Base-by-base conservation (phyloP, 2,329 filamentous ascomycete genomes). In the Sphaerostilbella broomeana region DNA sequence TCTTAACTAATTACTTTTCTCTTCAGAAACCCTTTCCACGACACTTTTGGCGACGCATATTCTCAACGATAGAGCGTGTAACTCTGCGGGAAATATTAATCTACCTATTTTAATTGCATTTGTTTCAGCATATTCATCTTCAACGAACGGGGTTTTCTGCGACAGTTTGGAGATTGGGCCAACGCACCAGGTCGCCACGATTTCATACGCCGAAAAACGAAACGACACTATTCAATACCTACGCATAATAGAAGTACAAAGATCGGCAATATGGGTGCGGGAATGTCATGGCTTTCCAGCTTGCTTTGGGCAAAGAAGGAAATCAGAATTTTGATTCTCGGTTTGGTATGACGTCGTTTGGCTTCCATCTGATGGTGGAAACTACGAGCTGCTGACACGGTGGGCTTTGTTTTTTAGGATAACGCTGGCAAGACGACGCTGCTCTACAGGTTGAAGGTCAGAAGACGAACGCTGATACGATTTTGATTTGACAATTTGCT, bases 391-490 rank as follows among this genome's bases (percentile, higher is more conserved):
- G 40, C 51, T 46, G 47, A 54, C 39, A 20, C 36, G 38, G 47
- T 38, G 21, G 38, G 35, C 39, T 42, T 22, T 26, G 22, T 97
- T n/a, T n/a, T n/a, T n/a, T 26, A 97, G 87, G 92, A 98, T 66
- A 97, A 97, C 65, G 92, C 92, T 33, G 92, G 92, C 63, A 98
- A 98, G 70, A 98, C 92, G 29, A 98, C 92, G 21, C 73, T 98
- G 44, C 72, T 98, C 43, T 98, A 98, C 71, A 84, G 90, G 65
- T 71, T 98, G 52, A 95, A 95, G 83, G 87, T 94, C 44, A 47
- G 58, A 22, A 28, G 35, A 18, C 12, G 11, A 20, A 16, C 33
- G 15, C 12, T 7, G 8, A 6, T n/a, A 7, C 8, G 12, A 5
- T n/a, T 17, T 12, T 26, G 17, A 10, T 12, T 12, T 26, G 17